A percentile compares a stretch with the other conserved stretches of the same genome.
phyloP scores from a whole-genome alignment of 352 stramenopile species.

The Thraustochytrium sp. region DNA sequence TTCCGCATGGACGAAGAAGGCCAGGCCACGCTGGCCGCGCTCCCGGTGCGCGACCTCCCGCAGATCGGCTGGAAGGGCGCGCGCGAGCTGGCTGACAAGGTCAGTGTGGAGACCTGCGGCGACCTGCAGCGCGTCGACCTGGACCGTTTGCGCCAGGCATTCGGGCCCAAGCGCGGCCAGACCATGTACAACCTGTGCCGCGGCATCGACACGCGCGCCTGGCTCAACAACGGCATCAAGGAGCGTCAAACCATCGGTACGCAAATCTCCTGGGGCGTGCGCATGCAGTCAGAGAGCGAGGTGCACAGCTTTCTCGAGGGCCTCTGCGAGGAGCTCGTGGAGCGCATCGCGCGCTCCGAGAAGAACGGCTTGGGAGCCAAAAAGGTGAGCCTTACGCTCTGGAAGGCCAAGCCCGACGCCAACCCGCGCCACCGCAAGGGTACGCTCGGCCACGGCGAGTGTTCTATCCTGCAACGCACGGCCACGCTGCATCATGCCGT shows the following conservation, averaged over 20 bases:
- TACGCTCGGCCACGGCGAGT: constrained; percentile 29
- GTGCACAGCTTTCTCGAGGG: constrained; percentile 68
- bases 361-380: background rate
- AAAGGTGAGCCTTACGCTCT: constrained; percentile 15
- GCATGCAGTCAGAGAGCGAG: constrained; percentile 64
- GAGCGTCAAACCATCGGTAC: constrained; percentile 77
- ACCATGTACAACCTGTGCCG: constrained; percentile 68
- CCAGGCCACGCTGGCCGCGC: constrained; percentile 61
- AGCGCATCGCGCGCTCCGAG: background rate
- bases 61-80: constrained; percentile 68
- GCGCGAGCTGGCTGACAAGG: constrained; percentile 54
- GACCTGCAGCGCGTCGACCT: constrained; percentile 62
- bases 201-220: constrained; percentile 59
- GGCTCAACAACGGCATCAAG: constrained; percentile 33
- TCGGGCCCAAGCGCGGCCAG: constrained; percentile 65
- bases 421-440: constrained; percentile 2
- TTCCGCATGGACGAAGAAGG: constrained; percentile 50
- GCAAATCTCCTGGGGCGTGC: constrained; percentile 84
- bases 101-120: constrained; percentile 60
- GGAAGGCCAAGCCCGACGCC: constrained; percentile 40
- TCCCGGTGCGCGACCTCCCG: constrained; percentile 67
- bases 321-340: constrained; percentile 60
- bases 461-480: background rate
- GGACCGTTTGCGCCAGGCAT: constrained; percentile 56
- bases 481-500: background rate